Evolutionary conservation across 2,329 filamentous ascomycete genomes (phyloP).

Genomic region (Trichoderma brevicompactum): DNA sequence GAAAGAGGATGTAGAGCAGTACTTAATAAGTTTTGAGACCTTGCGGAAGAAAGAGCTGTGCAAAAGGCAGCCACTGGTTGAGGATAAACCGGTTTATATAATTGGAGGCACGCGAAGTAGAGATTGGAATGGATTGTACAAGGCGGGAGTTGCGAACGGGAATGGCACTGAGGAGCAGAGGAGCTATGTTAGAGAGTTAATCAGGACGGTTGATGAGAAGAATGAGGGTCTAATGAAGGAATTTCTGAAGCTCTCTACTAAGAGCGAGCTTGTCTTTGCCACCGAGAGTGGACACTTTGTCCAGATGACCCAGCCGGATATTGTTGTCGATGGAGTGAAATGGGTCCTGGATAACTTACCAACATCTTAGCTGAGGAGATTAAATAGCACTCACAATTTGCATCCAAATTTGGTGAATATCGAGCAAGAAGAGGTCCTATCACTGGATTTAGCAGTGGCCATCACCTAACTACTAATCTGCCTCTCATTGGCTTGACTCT

Average conservation of each 20-base stretch:
- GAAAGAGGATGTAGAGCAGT: neutral
- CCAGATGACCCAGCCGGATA: slow-evolving; percentile 14
- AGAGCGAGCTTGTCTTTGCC: slow-evolving; percentile 1
- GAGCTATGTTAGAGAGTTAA: slow-evolving; percentile 1
- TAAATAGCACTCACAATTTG: too few relatives aligned
- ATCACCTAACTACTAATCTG: too few relatives aligned
- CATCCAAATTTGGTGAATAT: too few relatives aligned
- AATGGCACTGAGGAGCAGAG: slow-evolving; percentile 10
- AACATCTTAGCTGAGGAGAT: too few relatives aligned
- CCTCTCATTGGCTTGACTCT: too few relatives aligned
- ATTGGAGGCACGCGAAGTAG: slow-evolving; percentile 6
- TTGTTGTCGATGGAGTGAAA: neutral
- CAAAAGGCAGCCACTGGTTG: neutral
- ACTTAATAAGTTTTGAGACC: slow-evolving; percentile 7
- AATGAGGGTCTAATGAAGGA: slow-evolving; percentile 2
- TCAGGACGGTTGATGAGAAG: slow-evolving; percentile 2
- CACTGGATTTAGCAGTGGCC: too few relatives aligned
- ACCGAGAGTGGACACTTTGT: slow-evolving; percentile 17
- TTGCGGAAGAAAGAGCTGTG: neutral
- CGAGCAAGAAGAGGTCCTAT: too few relatives aligned
- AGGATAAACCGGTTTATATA: neutral
- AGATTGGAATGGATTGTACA: slow-evolving; percentile 12
- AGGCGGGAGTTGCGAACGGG: slow-evolving; percentile 7
- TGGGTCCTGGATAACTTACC: too few relatives aligned
- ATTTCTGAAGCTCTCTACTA: slow-evolving; percentile 11